Base-by-base conservation (phyloP, 441 rosid species). In the Hura crepitans region DNA sequence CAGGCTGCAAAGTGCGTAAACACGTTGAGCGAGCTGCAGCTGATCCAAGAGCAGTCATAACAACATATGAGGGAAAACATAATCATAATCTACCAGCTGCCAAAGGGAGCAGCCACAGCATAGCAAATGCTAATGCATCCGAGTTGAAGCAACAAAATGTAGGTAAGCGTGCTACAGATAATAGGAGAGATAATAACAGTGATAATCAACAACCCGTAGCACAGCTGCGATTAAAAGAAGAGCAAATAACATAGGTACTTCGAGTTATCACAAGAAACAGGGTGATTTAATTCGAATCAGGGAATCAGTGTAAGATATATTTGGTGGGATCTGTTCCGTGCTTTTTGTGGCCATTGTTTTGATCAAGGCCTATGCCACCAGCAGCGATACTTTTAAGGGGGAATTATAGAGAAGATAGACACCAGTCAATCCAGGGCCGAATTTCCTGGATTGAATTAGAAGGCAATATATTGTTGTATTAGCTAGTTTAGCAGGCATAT, bases 51-150 rank as follows among this genome's bases (percentile, higher is more conserved):
- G 90, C 93, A 35, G 89, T 93, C 56, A 82, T 87, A 81, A 93
- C 98, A 49, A 87, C 97, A 3, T 93, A 93, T 0, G 92, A 87
- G 72, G 97, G 97, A 37, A 91, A 89, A 76, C 97, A 91, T 75
- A 89, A 87, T 80, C 98, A 93, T 66, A 85, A 88, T 46, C 77
- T 87, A 47, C 98, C 95, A 0, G 86, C 85, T 22, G 87, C 92
- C 65, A 89, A 75, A 81, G 81, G 78, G 50, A 88, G 89, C 69
- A 91, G 86, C 80, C 98, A 88, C 75, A 80, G 71, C 27, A 76
- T 85, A 3, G 84, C 81, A 70, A 85, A 78, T 57, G 72, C 77
- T 1, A 74, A 60, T 51, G 70, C 84, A 28, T 81, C 86, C 37
- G 87, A 83, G 56, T 68, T 65, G 51, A 83, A 81, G 77, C 74